Evolutionary conservation across 768 basidiomycete species (phyloP).

Genomic region (Suillus tomentosus): DNA sequence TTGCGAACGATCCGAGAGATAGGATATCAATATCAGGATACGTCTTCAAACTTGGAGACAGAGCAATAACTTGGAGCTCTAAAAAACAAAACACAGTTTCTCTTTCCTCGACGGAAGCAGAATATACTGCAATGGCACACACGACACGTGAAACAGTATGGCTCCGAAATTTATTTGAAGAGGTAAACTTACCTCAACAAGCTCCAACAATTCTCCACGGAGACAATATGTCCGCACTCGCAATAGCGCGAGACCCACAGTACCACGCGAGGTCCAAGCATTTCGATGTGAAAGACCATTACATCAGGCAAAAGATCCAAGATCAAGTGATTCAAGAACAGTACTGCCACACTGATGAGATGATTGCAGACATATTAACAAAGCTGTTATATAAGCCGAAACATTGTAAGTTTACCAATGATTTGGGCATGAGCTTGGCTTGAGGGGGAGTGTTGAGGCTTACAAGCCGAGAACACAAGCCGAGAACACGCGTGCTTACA

Average conservation of each 20-base stretch:
- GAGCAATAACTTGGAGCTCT: slow-evolving; percentile 30
- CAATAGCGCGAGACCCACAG: slow-evolving; percentile 25
- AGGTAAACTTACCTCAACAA: slow-evolving; percentile 15
- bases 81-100: slow-evolving; percentile 36
- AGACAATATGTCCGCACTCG: slow-evolving; percentile 35
- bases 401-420: no score
- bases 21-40: slow-evolving; percentile 25
- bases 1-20: slow-evolving; percentile 25
- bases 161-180: slow-evolving; percentile 16
- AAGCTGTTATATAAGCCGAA: no score
- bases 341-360: no score
- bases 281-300: slow-evolving; percentile 37
- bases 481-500: no score
- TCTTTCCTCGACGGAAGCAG: slow-evolving; percentile 1
- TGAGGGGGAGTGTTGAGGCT: no score
- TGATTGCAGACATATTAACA: no score
- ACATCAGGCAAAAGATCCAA: slow-evolving; percentile 26
- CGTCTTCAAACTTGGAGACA: slow-evolving; percentile 31
- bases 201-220: slow-evolving; percentile 19
- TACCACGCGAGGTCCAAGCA: slow-evolving; percentile 37
- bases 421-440: no score
- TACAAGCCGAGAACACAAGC: no score
- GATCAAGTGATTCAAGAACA: no score
- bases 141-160: slow-evolving; percentile 16
- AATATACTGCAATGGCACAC: slow-evolving; percentile 14